A percentile compares a stretch with the other conserved stretches of the same genome.
Evolutionary conservation across 306 rosid genomes (phyloP).

Genomic region (Gastrolobium villosum): DNA sequence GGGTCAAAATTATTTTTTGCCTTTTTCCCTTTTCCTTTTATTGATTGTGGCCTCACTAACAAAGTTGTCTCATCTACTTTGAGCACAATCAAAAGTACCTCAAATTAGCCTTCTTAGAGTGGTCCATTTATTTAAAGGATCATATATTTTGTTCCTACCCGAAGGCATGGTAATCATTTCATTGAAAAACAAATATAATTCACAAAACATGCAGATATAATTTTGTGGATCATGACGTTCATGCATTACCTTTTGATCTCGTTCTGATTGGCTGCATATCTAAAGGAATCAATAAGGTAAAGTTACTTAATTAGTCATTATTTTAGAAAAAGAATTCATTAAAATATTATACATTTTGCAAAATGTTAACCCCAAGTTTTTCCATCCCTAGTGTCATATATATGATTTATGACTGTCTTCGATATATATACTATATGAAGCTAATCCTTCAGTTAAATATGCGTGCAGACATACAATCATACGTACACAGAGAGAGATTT

Average conservation of each 20-base stretch:
- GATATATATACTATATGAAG: background rate
- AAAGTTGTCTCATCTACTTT: constrained; percentile 84
- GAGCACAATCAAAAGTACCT: constrained; percentile 69
- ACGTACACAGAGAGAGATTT: too few relatives aligned
- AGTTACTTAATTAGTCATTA: constrained; percentile 31
- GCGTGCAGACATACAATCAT: too few relatives aligned
- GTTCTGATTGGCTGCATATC: constrained; percentile 48
- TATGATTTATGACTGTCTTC: background rate
- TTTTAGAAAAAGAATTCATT: background rate
- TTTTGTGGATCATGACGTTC: constrained; percentile 51
- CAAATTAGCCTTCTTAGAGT: constrained; percentile 61
- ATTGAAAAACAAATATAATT: constrained; percentile 49
- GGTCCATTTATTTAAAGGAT: constrained; percentile 59
- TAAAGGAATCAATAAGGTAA: constrained; percentile 45
- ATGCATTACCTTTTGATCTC: constrained; percentile 48
- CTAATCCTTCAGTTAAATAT: too few relatives aligned
- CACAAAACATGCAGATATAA: constrained; percentile 43
- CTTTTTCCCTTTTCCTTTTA: constrained; percentile 60
- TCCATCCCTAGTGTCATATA: background rate
- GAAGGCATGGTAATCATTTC: constrained; percentile 60
- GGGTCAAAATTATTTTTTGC: constrained; percentile 75
- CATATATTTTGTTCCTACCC: constrained; percentile 55
- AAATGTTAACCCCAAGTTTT: background rate
- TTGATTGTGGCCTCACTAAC: constrained; percentile 74
- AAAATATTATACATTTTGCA: background rate